Conservation (phyloP, 1,139 yeast genomes). For the Geotrichum siamense region DNA sequence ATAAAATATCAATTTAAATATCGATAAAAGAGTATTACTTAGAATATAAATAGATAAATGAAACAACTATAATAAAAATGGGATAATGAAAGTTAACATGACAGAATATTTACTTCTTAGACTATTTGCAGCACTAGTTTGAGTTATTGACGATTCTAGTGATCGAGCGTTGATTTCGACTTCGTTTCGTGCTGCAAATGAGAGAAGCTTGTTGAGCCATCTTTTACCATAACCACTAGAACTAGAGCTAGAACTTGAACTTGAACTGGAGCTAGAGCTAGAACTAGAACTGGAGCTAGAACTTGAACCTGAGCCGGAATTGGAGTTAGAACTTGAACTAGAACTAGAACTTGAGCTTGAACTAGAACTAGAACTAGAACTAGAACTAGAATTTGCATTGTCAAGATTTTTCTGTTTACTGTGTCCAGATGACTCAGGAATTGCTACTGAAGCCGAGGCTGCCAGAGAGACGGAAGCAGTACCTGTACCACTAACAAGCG, state of each 20-base stretch:
- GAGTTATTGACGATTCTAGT: slow-evolving; percentile 1
- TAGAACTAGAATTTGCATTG: not conserved
- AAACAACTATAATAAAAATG: not conserved
- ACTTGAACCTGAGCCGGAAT: slow-evolving; percentile 19
- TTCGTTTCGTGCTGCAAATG: not conserved
- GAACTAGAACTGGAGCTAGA: slow-evolving; percentile 19
- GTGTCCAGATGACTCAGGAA: too few species aligned
- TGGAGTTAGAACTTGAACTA: slow-evolving; percentile 12
- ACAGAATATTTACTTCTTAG: slow-evolving; percentile 10
- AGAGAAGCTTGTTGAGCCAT: not conserved
- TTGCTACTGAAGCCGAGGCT: slow-evolving; percentile 19
- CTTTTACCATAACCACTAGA: not conserved
- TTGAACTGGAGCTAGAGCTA: slow-evolving; percentile 17
- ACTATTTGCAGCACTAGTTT: slow-evolving; percentile 18
- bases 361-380: not conserved
- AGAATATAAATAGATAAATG: too few species aligned
- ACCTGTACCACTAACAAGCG: slow-evolving; percentile 20
- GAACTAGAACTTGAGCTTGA: not conserved
- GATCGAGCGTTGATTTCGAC: not conserved
- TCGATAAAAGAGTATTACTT: not conserved
- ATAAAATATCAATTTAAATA: not conserved
- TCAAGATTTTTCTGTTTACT: too few species aligned
- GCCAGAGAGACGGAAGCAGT: slow-evolving; percentile 36
- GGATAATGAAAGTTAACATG: slow-evolving; percentile 4
- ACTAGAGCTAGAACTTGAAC: too few species aligned